Evolutionary conservation across 768 basidiomycete species (phyloP), one percentile per base, ranked within the genome.

Genomic region (Russula abietina): DNA sequence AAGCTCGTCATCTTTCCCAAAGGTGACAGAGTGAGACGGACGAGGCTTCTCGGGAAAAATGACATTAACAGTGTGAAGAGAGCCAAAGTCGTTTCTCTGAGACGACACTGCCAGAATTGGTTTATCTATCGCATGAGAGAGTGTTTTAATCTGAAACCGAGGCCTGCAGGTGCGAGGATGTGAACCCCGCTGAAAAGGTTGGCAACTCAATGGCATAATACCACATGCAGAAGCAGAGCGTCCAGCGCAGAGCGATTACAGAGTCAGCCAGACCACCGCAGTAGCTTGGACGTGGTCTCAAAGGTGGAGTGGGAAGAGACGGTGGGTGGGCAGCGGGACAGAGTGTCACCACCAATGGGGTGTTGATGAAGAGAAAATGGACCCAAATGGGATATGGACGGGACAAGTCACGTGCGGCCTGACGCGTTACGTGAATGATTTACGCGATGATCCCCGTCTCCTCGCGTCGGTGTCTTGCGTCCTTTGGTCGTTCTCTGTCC

Each of bases 51-150:
- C 51, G 12, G 66, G 59, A 30, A 65, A 8, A 26, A 67, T 51
- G 30, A 67, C 45, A 38, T 65, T 60, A 22, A 67, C 41, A 1
- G 59, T 67, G 39, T 61, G 65, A 53, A 43, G 19, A 50, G 57
- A 46, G 11, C 46, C 52, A 32, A 22, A 38, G 11, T 64, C 46
- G 46, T 55, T 59, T 33, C 53, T 58, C 36, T 49, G 65, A 38
- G 53, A 41, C 0, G 62, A 38, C 36, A 55, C 55, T 22, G 39
- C 55, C 32, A 22, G 41, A 4, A 50, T 32, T 17, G 14, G 26
- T n/a, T 55, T 51, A 24, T 30, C 62, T 58, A 45, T 50, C 24
- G 46, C 32, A 38, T 60, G 26, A 38, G 41, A 54, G 36, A 49
- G 58, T 0, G 19, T 54, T 55, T 41, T 60, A 45, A 49, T 39